Conservation (phyloP, 2,329 filamentous ascomycete species). For the Raffaelea deltoideospora region DNA sequence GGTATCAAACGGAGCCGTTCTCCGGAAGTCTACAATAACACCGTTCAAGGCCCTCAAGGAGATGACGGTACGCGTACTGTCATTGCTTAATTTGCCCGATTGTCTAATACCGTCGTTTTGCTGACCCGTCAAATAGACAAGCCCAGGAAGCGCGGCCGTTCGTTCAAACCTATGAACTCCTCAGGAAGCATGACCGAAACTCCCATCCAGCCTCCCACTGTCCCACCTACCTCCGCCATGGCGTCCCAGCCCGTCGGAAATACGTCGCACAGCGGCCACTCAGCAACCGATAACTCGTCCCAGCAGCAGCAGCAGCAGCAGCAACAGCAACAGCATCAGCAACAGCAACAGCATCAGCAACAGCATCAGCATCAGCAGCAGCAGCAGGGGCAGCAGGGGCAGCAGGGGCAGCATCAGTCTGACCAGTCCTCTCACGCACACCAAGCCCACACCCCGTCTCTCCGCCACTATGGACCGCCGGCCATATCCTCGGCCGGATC, state of each 20-base stretch:
- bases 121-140: no score
- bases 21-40: slow-evolving; percentile 48
- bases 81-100: neutral
- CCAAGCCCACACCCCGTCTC: neutral
- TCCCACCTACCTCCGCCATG: slow-evolving; percentile 7
- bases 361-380: neutral
- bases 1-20: slow-evolving; percentile 71
- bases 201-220: slow-evolving; percentile 21
- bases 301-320: neutral
- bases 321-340: no score
- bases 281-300: neutral
- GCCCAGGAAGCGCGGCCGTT: slow-evolving; percentile 43
- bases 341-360: no score
- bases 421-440: neutral
- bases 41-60: slow-evolving; percentile 40
- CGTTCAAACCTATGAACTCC: slow-evolving; percentile 39
- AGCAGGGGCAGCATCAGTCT: neutral
- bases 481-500: no score
- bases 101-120: slow-evolving; percentile 16
- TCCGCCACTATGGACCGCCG: slow-evolving; percentile 19
- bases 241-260: slow-evolving; percentile 3
- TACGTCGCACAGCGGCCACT: slow-evolving; percentile 3
- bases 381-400: neutral
- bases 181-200: slow-evolving; percentile 39
- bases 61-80: slow-evolving; percentile 44